Conservation (phyloP, 192 early-diverging fungal species). For the Linnemannia schmuckeri region DNA sequence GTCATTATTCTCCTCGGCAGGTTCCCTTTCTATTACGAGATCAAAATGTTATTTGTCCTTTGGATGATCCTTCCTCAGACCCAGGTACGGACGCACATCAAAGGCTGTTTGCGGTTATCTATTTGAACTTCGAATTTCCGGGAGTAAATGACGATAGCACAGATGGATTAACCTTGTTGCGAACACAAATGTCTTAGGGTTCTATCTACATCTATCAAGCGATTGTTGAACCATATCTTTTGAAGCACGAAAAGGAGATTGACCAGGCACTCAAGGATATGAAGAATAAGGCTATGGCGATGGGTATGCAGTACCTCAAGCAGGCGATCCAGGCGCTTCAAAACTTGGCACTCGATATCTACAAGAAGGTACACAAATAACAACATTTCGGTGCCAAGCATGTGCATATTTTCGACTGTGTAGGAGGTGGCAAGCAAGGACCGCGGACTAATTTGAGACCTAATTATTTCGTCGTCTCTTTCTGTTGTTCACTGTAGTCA, state of each 20-base stretch:
- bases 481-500: neutral
- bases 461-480: neutral
- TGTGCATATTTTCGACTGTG: neutral
- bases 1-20: constrained; percentile 3
- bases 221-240: constrained; percentile 43
- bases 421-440: too few relatives aligned
- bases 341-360: constrained; percentile 38
- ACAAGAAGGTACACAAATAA: constrained; percentile 29
- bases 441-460: neutral
- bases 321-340: constrained; percentile 39
- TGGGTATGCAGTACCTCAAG: constrained; percentile 49
- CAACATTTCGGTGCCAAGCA: neutral
- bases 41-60: constrained; percentile 43
- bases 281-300: constrained; percentile 42
- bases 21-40: constrained; percentile 55
- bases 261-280: constrained; percentile 41
- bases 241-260: constrained; percentile 43
- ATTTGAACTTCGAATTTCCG: neutral
- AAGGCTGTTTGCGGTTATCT: neutral
- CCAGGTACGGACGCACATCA: constrained; percentile 17
- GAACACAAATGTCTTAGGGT: constrained; percentile 17
- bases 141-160: neutral
- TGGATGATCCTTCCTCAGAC: constrained; percentile 57
- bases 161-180: neutral
- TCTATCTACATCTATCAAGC: constrained; percentile 53